Evolutionary conservation across 1,284 basidiomycete species (phyloP), one percentile per base, ranked within the genome.

Genomic region (Cystobasidium pallidum): DNA sequence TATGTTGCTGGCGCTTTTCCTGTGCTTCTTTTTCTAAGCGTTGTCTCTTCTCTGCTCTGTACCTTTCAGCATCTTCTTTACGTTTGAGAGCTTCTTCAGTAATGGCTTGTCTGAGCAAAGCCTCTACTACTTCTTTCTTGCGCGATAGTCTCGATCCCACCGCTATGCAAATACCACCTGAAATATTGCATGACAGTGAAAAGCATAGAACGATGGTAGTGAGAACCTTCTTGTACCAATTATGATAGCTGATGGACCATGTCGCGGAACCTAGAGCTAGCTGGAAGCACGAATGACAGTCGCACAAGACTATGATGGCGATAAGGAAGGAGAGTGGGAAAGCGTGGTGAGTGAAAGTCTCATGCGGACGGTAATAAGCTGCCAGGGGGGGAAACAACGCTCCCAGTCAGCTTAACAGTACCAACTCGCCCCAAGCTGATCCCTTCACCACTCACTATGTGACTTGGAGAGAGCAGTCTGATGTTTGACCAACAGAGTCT

Each of bases 301-400:
- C 73, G 47, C 57, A 65, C 13, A 74, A 58, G 17, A 66, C 41
- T 19, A 74, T 70, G 47, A 74, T 57, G 26, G 64, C 65, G 39
- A 72, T 68, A 30, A 74, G 55, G 47, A 67, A 49, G 15, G 54
- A 43, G 19, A 74, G 54, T 21, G 70, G 52, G 64, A 74, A 74
- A 34, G 73, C 73, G 26, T 74, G 70, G 39, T 67, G 62, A 1
- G 73, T 74, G 17, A 47, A 28, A 1, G 73, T 74, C 58, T 74
- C 73, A 32, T 74, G 73, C 13, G 73, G 70, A 34, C 64, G 62
- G 43, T 74, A 74, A 24, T 73, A 74, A 6, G 73, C 61, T 64
- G 61, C 6, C 3, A 45, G 19, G 19, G 43, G 43, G 19, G 43
- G 19, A 15, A n/a, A n/a, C n/a, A n/a, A n/a, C n/a, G n/a, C n/a